These are phyloP conservation scores for Withania somnifera DNA, from an alignment of 305 asterid species.

Conservation along the genomic window DNA sequence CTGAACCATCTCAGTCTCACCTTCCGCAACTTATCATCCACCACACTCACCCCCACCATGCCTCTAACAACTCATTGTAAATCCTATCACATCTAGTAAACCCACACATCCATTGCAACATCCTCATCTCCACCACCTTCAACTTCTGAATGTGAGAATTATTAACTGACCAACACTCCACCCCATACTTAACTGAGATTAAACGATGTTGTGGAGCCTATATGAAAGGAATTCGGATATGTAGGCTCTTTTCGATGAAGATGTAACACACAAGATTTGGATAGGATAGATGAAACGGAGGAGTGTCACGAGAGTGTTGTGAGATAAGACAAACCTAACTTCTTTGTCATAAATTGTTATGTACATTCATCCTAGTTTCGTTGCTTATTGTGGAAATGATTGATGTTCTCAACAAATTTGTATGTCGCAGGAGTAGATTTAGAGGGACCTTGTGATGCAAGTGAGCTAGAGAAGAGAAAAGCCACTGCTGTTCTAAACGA, in stretches of 20 bases:
- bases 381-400: neutral
- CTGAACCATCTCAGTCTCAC: too few relatives aligned
- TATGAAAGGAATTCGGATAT: neutral
- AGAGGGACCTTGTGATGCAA: constrained; percentile 58
- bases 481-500: constrained; percentile 42
- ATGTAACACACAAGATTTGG: neutral
- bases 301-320: neutral
- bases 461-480: constrained; percentile 60
- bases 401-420: neutral
- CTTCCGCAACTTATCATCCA: too few relatives aligned
- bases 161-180: too few relatives aligned
- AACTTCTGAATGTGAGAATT: too few relatives aligned
- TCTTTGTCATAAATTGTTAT: neutral
- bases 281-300: neutral
- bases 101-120: too few relatives aligned
- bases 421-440: constrained; percentile 42
- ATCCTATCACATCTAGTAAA: too few relatives aligned
- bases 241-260: neutral
- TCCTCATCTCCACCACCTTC: too few relatives aligned
- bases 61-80: too few relatives aligned
- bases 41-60: too few relatives aligned
- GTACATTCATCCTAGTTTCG: neutral
- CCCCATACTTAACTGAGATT: neutral
- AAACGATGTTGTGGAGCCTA: neutral
- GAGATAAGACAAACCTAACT: neutral